Evolutionary conservation across 768 basidiomycete species (phyloP).

Genomic region (Lentinula boryana): DNA sequence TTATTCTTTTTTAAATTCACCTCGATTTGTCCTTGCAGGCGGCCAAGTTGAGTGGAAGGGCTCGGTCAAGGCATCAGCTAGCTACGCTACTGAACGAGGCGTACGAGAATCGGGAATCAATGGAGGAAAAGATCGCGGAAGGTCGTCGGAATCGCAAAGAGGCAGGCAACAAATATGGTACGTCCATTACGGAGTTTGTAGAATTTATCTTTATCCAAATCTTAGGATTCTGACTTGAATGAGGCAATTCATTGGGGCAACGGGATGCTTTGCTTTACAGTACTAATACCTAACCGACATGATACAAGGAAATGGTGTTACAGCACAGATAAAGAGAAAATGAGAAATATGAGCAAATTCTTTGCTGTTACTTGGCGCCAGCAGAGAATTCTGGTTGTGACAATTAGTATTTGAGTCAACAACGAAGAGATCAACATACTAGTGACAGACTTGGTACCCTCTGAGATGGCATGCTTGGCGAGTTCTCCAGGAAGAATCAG

Average conservation of each 20-base stretch:
- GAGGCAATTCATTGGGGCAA: not conserved
- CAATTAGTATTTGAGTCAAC: not conserved
- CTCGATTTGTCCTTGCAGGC: slow-evolving; percentile 33
- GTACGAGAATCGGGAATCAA: slow-evolving; percentile 72
- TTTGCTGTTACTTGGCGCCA: slow-evolving; percentile 40
- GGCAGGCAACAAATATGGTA: slow-evolving; percentile 89
- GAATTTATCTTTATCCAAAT: not conserved
- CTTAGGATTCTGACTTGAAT: slow-evolving; percentile 22
- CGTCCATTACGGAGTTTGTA: slow-evolving; percentile 13
- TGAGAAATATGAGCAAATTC: not conserved
- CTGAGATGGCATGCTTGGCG: slow-evolving; percentile 97
- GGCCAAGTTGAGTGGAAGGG: slow-evolving; percentile 64
- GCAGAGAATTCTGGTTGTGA: slow-evolving; percentile 48
- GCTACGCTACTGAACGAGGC: slow-evolving; percentile 79
- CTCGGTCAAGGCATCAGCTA: slow-evolving; percentile 71
- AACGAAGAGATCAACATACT: slow-evolving; percentile 29
- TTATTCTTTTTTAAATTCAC: not conserved
- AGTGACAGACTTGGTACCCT: slow-evolving; percentile 64
- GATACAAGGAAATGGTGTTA: slow-evolving; percentile 1
- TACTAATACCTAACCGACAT: not conserved
- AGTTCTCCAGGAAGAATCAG: slow-evolving; percentile 96
- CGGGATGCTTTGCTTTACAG: slow-evolving; percentile 7
- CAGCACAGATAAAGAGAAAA: slow-evolving; percentile 2
- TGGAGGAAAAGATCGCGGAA: slow-evolving; percentile 83
- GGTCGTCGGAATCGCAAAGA: slow-evolving; percentile 81